Evolutionary conservation across 305 asterid genomes (phyloP).

Genomic region (Fraxinus sp.): DNA sequence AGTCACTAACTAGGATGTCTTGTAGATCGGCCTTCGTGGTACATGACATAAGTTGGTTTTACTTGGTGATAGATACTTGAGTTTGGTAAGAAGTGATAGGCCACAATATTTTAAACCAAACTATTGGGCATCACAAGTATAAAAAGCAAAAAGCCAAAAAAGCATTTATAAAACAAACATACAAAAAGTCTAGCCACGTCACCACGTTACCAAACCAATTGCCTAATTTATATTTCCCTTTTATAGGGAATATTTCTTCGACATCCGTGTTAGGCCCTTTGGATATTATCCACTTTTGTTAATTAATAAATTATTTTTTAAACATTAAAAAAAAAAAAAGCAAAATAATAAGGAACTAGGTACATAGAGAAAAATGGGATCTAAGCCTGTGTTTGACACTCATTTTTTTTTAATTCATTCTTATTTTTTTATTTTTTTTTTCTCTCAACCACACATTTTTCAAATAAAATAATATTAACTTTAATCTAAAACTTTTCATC

Average conservation of each 20-base stretch:
- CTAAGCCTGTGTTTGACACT: neutral
- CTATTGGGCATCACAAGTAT: neutral
- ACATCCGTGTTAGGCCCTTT: neutral
- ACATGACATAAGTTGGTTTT: neutral
- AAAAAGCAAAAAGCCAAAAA: neutral
- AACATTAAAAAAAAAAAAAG: no score
- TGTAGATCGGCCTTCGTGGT: neutral
- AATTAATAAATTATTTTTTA: neutral
- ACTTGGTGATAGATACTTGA: neutral
- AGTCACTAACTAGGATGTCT: neutral
- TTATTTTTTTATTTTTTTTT: no score
- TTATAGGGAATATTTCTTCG: neutral
- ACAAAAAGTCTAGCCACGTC: constrained; percentile 6
- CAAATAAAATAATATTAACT: no score
- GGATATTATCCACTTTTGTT: neutral
- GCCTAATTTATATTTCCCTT: neutral
- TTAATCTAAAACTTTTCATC: no score
- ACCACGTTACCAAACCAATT: neutral
- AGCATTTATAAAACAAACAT: neutral
- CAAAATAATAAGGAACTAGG: neutral
- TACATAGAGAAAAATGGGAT: neutral
- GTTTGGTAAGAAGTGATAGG: neutral
- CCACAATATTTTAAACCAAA: neutral
- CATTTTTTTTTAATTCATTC: no score
- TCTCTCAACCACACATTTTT: no score